Base-by-base conservation (phyloP, 495 filamentous ascomycete species). In the Penicillium lagena region DNA sequence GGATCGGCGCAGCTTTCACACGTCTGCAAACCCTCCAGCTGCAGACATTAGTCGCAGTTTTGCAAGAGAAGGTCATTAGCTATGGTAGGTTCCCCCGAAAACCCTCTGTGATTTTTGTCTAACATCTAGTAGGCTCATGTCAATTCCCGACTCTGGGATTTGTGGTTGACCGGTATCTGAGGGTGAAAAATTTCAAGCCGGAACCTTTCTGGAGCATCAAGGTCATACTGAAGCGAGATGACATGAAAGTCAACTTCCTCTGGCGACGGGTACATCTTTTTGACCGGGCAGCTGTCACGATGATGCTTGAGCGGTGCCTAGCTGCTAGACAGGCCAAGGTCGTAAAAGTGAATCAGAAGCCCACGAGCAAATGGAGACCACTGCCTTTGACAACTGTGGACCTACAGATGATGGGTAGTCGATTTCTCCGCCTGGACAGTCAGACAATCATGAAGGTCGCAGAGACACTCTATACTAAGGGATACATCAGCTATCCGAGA, bases 111-210 rank as follows among this genome's bases (percentile, higher is more conserved):
- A 10, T 12, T 37, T 7, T 13, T 37, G 30, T 42, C 55, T 71
- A 54, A 66, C 14, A n/a, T 39, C 39, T 37, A 5, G 10, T 41
- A 93, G 88, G 90, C 12, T 94, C 89, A 10, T 98, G 93, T 47
- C 93, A 98, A 66, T 98, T 98, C 57, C 93, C 93, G 10, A 97
- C 94, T 0, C 70, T 98, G 10, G 93, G 93, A 3, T 98, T 98
- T 51, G 90, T 98, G 1, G 93, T 98, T 11, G 94, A 98, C 61
- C 80, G 91, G 13, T 98, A 97, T 60, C 85, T 95, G 42, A 77
- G 83, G 50, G 90, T 98, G 35, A 79, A 86, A 47, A 96, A 94
- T 54, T 98, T 98, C 59, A 83, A 91, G 12, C 87, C 91, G 5
- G 93, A 98, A 55, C 64, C 77, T 1, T 97, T 97, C 66, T 98